Percentiles rank a stretch among this genome's conserved stretches.
phyloP scores from a whole-genome alignment of 2,329 filamentous ascomycete genomes.

The Neonectria neomacrospora region DNA sequence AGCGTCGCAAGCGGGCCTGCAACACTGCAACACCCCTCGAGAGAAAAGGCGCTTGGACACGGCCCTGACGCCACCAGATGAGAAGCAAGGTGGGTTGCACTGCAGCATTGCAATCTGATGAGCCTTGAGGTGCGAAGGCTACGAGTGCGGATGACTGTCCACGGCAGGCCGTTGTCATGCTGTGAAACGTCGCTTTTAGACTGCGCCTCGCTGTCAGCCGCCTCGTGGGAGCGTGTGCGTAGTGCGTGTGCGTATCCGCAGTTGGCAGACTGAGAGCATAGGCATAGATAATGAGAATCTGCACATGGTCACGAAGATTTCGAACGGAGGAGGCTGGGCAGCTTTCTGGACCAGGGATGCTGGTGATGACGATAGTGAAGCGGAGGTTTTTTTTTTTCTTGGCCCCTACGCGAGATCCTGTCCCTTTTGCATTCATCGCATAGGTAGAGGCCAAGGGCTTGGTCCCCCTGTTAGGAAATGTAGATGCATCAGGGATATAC shows the following conservation, averaged over 20 bases:
- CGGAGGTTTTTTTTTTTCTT: slow-evolving; percentile 13
- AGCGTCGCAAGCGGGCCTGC: slow-evolving; percentile 35
- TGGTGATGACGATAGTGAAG: slow-evolving; percentile 7
- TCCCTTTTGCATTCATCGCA: slow-evolving; percentile 4
- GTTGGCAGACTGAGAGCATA: slow-evolving; percentile 2
- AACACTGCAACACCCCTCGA: slow-evolving; percentile 21
- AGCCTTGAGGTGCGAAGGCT: slow-evolving; percentile 1
- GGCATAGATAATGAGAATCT: neutral
- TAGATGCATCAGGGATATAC: slow-evolving; percentile 6
- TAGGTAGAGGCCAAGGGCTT: neutral
- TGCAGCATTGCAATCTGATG: slow-evolving; percentile 15
- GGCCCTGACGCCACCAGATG: slow-evolving; percentile 9
- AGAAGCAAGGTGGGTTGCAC: slow-evolving; percentile 9
- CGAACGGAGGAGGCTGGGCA: slow-evolving; percentile 3
- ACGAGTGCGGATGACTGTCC: neutral
- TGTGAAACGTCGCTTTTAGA: slow-evolving; percentile 11
- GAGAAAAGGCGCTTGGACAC: slow-evolving; percentile 4
- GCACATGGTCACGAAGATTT: slow-evolving; percentile 9
- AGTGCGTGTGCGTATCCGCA: neutral
- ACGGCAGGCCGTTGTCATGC: slow-evolving; percentile 1
- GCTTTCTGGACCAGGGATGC: slow-evolving; percentile 20
- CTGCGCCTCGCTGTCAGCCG: slow-evolving; percentile 6
- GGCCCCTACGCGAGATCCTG: slow-evolving; percentile 12
- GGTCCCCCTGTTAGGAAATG: slow-evolving; percentile 1
- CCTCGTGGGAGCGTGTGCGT: neutral